Base-by-base conservation (phyloP, 1,139 yeast genomes). In the Dujonia santamariae region DNA sequence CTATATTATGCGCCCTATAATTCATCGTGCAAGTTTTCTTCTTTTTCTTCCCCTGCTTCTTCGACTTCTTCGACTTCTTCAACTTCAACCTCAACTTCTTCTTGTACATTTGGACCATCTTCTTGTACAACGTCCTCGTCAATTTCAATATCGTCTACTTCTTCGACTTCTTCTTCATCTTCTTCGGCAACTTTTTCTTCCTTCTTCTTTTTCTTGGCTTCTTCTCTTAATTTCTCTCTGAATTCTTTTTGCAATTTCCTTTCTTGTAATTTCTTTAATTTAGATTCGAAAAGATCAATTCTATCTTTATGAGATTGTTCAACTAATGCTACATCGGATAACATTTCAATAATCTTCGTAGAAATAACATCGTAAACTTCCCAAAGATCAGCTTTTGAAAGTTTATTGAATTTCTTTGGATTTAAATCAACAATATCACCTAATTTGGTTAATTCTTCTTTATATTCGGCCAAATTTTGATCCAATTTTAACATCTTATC, bases 231-330 rank as follows among this genome's bases (percentile, higher is more conserved):
- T 45, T 62, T 61, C 31, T 57, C 61, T 46, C 65, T 62, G 28
- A 49, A 47, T 43, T 57, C 70, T 45, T 53, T 63, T 47, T 55
- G 71, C 38, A 42, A 52, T 45, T 55, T 61, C 53, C 67, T 65
- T 39, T 54, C 62, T 42, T 42, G 40, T 36, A 67, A 53, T 35
- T 61, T 63, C 11, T 53, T 57, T 31, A 60, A 55, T 34, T 61
- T 63, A 19, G 53, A 48, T 28, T 60, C 59, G 45, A 76, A 59
- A 7, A 56, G 55, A 7, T 53, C 49, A 15, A 66, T 45, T 45
- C 80, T 61, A 19, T 63, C 65, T 7, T 54, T 53, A 43, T 75
- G 79, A 20, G 61, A 59, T 11, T 47, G 44, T 39, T 67, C 68
- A 26, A 76, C 50, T 3, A 56, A 37, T 6, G 53, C 32, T 8